Base-by-base conservation (phyloP, 2,329 filamentous ascomycete genomes). In the Verruconis gallopava region DNA sequence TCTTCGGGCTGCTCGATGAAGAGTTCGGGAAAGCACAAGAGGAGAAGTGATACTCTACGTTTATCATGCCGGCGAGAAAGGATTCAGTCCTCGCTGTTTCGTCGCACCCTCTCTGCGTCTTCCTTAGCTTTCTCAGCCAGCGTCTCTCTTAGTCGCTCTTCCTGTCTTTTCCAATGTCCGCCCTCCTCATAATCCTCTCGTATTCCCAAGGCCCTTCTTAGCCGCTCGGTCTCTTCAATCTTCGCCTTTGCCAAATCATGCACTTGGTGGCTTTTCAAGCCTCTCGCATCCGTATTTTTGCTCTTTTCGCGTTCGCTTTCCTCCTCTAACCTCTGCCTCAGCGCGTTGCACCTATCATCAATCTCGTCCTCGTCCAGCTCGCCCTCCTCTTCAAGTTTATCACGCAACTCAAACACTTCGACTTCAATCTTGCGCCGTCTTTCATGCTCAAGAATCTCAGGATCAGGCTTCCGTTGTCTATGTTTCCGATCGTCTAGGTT, bases 161-260 rank as follows among this genome's bases (percentile, higher is more conserved):
- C 85, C 58, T 93, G 82, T 48, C 76, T 79, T 64, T 75, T 79
- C 83, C 85, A 91, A 59, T 94, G 83, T 38, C 79, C 74, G 4
- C 85, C 86, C 60, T 93, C 85, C 56, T 89, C 79, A 53, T 91
- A 91, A 58, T 89, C 73, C 56, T 80, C 79, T 55, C 79, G 79
- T 53, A 96, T 93, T 38, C 86, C 88, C 50, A 98, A 68, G 5
- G 91, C 91, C 61, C 72, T 83, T 49, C 89, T 69, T 58, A 98
- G 66, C 52, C 83, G 74, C 64, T 96, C 88, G 61, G 81, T 94
- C 71, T 98, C 91, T 59, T 85, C 81, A 51, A 93, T 89, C 72
- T 98, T 98, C 46, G 89, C 91, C 54, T 91, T 83, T 14, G 91
- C 91, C 59, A 94, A 72, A 64, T 96, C 91, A 66, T 98, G 91